Evolutionary conservation across 768 basidiomycete species (phyloP).

Genomic region (Leccinum fibrillosum): DNA sequence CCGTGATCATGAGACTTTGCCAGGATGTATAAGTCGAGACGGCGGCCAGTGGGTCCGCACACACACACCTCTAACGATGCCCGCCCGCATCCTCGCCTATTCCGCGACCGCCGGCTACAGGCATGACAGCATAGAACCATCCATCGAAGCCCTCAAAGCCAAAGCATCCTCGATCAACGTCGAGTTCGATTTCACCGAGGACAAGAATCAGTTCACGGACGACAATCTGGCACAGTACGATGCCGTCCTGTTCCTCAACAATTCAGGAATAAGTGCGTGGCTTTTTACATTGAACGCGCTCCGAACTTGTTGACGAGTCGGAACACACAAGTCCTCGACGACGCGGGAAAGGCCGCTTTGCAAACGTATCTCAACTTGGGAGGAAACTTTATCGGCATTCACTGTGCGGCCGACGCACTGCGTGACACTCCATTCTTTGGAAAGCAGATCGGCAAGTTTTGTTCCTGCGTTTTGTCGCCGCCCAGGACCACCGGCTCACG

Average conservation of each 20-base stretch:
- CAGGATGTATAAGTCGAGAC: background rate
- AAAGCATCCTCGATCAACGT: conserved; percentile 46
- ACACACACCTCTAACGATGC: conserved; percentile 12
- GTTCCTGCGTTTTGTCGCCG: background rate
- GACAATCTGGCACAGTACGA: conserved; percentile 55
- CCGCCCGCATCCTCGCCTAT: conserved; percentile 52
- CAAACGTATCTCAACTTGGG: conserved; percentile 63
- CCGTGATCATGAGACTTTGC: background rate
- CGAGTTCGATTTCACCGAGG: conserved; percentile 64
- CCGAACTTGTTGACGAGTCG: background rate
- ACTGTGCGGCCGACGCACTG: conserved; percentile 62
- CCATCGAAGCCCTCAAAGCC: conserved; percentile 52
- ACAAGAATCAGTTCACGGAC: conserved; percentile 53
- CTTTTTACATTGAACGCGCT: background rate
- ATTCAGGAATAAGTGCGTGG: conserved; percentile 60
- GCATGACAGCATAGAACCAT: conserved; percentile 75
- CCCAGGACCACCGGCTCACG: conserved; percentile 1
- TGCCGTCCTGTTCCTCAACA: conserved; percentile 65
- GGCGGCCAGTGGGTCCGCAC: background rate
- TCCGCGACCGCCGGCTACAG: conserved; percentile 60
- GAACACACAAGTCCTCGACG: conserved; percentile 47
- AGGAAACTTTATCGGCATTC: conserved; percentile 69
- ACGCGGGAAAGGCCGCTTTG: conserved; percentile 55
- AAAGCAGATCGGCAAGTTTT: conserved; percentile 48
- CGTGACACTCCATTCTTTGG: conserved; percentile 56